Percentiles rank a stretch among this genome's conserved stretches.
Evolutionary conservation across 352 stramenopile species (phyloP).

Genomic region (Phytophthora pluvialis): DNA sequence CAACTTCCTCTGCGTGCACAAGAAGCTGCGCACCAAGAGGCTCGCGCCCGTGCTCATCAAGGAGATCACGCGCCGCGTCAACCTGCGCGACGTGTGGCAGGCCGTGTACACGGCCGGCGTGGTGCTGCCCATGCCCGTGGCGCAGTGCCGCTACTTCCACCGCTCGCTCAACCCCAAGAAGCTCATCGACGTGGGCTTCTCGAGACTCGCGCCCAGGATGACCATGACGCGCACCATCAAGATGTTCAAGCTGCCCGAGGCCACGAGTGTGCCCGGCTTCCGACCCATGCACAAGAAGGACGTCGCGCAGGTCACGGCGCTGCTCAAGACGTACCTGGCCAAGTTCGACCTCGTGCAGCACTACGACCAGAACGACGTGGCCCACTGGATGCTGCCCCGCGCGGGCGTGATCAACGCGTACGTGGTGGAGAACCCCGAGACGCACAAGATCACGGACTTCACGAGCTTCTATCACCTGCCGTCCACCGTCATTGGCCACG

Average conservation of each 20-base stretch:
- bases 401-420: constrained; percentile 96
- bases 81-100: constrained; percentile 94
- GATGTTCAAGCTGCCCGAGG: constrained; percentile 89
- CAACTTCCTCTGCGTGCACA: constrained; percentile 99
- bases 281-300: constrained; percentile 72
- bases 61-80: constrained; percentile 98
- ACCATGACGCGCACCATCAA: constrained; percentile 96
- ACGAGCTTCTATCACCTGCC: constrained; percentile 98
- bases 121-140: constrained; percentile 96
- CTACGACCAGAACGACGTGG: constrained; percentile 94
- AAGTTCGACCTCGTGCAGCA: constrained; percentile 89
- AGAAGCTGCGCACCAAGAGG: constrained; percentile 96
- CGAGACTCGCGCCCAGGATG: constrained; percentile 93
- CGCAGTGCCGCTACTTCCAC: constrained; percentile 97
- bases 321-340: constrained; percentile 71
- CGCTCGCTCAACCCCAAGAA: constrained; percentile 99
- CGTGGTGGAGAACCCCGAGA: constrained; percentile 80
- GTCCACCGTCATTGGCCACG: constrained; percentile 95
- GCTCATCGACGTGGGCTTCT: constrained; percentile 99
- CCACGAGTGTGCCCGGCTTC: constrained; percentile 51
- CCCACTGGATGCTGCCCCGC: constrained; percentile 97
- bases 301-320: constrained; percentile 56
- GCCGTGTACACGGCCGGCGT: constrained; percentile 99
- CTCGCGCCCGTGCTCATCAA: constrained; percentile 99
- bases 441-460: constrained; percentile 94